These are phyloP conservation scores for Pilatotrama ljubarskyi DNA, from an alignment of 768 basidiomycete species.

Conservation along the genomic window DNA sequence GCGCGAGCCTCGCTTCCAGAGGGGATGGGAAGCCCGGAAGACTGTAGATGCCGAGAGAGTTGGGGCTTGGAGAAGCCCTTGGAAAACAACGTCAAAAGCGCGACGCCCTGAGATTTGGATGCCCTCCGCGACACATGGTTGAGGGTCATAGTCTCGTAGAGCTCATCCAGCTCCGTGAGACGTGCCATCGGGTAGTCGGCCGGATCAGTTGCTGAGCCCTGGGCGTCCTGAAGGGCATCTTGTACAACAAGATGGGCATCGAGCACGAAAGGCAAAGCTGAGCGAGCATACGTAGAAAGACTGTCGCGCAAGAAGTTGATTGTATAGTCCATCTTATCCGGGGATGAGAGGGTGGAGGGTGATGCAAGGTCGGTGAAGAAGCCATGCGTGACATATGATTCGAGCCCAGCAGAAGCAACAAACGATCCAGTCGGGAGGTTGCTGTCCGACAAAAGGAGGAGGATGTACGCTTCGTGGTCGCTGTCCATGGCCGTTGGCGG, in stretches of 20 bases:
- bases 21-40: conserved; percentile 3
- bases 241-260: conserved; percentile 57
- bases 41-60: conserved; percentile 19
- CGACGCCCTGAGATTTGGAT: conserved; percentile 89
- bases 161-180: conserved; percentile 61
- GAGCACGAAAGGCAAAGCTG: conserved; percentile 76
- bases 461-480: conserved; percentile 61
- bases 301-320: conserved; percentile 69
- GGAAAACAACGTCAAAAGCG: conserved; percentile 84
- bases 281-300: conserved; percentile 74
- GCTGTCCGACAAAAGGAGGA: conserved; percentile 83
- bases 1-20: conserved; percentile 29
- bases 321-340: conserved; percentile 37
- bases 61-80: conserved; percentile 73
- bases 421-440: conserved; percentile 98
- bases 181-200: conserved; percentile 18
- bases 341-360: conserved; percentile 30
- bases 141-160: conserved; percentile 84
- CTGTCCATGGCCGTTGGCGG: conserved; percentile 30
- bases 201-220: not conserved
- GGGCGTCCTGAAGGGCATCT: not conserved
- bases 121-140: conserved; percentile 89
- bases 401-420: conserved; percentile 91
- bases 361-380: conserved; percentile 41
- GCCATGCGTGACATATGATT: conserved; percentile 88